A percentile compares a stretch with the other conserved stretches of the same genome.
These are phyloP conservation scores for Globisporangium iwayamae DNA, from an alignment of 352 stramenopile species.

Conservation along the genomic window DNA sequence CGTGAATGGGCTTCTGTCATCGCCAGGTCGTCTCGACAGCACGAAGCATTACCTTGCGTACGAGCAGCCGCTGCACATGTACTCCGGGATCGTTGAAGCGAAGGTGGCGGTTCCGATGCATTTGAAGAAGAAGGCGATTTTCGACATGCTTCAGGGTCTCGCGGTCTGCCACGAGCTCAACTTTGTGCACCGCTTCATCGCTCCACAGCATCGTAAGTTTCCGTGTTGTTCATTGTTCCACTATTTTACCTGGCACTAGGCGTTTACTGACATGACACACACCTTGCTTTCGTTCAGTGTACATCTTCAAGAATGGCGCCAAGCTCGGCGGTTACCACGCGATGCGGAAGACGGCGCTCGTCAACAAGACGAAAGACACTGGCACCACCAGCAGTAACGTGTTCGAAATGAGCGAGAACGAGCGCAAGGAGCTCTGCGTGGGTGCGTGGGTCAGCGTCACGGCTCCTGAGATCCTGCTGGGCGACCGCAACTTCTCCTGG, in stretches of 20 bases:
- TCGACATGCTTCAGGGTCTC: conserved; percentile 63
- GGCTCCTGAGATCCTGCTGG: conserved; percentile 72
- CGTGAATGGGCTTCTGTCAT: neutral
- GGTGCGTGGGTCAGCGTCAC: conserved; percentile 63
- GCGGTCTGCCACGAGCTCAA: conserved; percentile 59
- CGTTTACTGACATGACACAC: conserved; percentile 1
- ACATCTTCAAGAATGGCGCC: conserved; percentile 61
- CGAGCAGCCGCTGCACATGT: conserved; percentile 75
- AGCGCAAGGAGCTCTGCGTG: conserved; percentile 72
- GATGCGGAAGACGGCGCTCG: conserved; percentile 43
- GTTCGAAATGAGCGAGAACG: conserved; percentile 68
- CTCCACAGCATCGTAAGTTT: conserved; percentile 46
- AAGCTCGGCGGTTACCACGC: conserved; percentile 73
- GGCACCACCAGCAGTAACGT: conserved; percentile 22
- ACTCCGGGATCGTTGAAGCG: conserved; percentile 70
- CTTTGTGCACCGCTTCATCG: conserved; percentile 79
- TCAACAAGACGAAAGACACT: conserved; percentile 23
- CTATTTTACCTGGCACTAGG: neutral
- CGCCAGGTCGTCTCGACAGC: conserved; percentile 24
- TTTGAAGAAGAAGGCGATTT: conserved; percentile 66
- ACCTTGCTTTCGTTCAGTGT: conserved; percentile 26
- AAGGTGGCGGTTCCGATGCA: conserved; percentile 36
- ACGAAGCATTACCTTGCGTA: conserved; percentile 75
- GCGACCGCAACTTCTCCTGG: conserved; percentile 64
- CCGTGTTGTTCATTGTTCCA: neutral